Conservation (phyloP, 495 filamentous ascomycete genomes). For the Aspergillus taichungensis region DNA sequence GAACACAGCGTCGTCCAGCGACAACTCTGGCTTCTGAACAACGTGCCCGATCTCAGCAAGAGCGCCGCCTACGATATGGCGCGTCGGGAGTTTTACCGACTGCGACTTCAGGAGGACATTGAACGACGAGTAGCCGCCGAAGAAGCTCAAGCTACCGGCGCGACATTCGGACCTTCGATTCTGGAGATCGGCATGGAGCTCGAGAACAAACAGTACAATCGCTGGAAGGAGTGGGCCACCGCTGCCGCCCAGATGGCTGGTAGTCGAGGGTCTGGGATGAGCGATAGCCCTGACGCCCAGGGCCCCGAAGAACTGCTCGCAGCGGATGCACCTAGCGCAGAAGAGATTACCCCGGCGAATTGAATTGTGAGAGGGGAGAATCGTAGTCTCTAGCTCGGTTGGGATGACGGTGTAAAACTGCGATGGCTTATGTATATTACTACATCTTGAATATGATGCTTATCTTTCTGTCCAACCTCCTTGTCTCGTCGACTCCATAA, state of each 20-base stretch:
- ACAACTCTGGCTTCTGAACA: constrained; percentile 74
- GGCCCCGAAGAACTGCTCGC: constrained; percentile 9
- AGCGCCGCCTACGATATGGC: constrained; percentile 76
- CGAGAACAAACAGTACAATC: constrained; percentile 67
- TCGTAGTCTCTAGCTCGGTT: not conserved
- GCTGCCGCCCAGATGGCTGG: constrained; percentile 34
- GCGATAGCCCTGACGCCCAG: constrained; percentile 24
- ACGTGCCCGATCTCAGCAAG: constrained; percentile 49
- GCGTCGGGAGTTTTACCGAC: constrained; percentile 80
- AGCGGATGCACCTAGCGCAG: constrained; percentile 1
- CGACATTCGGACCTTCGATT: constrained; percentile 68
- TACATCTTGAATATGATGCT: constrained; percentile 6
- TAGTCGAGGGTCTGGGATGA: constrained; percentile 22
- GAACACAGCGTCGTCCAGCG: constrained; percentile 77
- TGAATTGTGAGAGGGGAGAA: not conserved
- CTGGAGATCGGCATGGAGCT: constrained; percentile 72
- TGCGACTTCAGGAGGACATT: constrained; percentile 74
- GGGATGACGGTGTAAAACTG: not conserved
- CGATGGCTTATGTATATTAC: constrained; percentile 30
- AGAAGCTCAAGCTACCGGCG: constrained; percentile 78
- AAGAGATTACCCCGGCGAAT: not conserved
- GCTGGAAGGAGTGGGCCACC: constrained; percentile 75
- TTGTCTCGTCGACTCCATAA: not conserved
- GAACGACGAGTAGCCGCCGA: constrained; percentile 77
- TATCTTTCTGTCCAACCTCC: constrained; percentile 2